Evolutionary conservation across 208 protist genomes (phyloP).

Genomic region (Vickermania spadyakhi): DNA sequence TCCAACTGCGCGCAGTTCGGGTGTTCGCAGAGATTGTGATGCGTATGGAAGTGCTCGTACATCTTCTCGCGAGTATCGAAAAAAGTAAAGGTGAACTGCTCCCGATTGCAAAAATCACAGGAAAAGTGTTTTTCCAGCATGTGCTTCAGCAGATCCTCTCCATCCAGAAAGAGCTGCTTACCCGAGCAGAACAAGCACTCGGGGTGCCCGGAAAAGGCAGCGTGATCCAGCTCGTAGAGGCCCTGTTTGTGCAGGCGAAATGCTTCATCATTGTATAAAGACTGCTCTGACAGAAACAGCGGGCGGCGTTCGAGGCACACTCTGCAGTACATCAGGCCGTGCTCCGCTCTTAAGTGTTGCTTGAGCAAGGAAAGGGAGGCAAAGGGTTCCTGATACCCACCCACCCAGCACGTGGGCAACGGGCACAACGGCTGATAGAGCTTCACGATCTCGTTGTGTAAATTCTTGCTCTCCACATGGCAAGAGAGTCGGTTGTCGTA

Average conservation of each 20-base stretch:
- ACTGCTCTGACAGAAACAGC: constrained; percentile 80
- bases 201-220: constrained; percentile 79
- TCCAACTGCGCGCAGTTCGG: constrained; percentile 60
- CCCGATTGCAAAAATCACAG: constrained; percentile 81
- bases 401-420: constrained; percentile 44
- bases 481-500: constrained; percentile 37
- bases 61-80: constrained; percentile 70
- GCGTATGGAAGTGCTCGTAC: constrained; percentile 53
- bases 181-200: constrained; percentile 68
- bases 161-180: constrained; percentile 56
- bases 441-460: constrained; percentile 54
- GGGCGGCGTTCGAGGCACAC: constrained; percentile 63
- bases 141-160: constrained; percentile 75
- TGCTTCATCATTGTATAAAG: constrained; percentile 34
- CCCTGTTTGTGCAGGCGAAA: constrained; percentile 60
- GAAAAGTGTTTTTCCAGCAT: constrained; percentile 86
- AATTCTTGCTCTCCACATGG: constrained; percentile 30
- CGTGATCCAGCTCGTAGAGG: constrained; percentile 32
- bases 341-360: constrained; percentile 59
- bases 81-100: constrained; percentile 79
- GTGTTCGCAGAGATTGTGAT: constrained; percentile 84
- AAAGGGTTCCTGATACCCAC: constrained; percentile 72
- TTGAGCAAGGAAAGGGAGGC: constrained; percentile 34
- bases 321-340: constrained; percentile 58
- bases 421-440: constrained; percentile 72